These are phyloP conservation scores for Rhodamnia rubescens DNA, from an alignment of 345 rosid genomes.

Conservation along the genomic window DNA sequence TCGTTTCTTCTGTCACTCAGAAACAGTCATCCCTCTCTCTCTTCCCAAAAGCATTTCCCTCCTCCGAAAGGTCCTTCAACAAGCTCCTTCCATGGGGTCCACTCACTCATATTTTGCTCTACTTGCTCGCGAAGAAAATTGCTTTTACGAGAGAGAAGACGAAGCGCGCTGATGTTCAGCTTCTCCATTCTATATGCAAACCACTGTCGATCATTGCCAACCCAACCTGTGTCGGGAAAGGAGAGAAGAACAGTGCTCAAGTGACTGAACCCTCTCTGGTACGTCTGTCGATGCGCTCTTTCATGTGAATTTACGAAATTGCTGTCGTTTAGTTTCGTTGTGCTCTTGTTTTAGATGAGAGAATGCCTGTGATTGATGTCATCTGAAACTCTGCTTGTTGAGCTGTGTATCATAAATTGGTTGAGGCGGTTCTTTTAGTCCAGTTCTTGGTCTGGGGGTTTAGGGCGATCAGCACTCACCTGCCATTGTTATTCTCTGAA, in stretches of 20 bases:
- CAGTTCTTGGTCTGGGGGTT: neutral
- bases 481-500: neutral
- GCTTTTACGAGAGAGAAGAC: neutral
- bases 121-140: neutral
- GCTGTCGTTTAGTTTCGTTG: neutral
- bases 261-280: neutral
- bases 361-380: too few species aligned
- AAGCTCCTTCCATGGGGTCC: neutral
- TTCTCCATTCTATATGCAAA: neutral
- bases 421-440: neutral
- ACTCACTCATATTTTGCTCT: too few species aligned
- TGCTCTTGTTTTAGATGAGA: too few species aligned
- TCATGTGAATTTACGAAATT: neutral
- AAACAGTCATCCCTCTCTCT: neutral
- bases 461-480: neutral
- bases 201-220: neutral
- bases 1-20: neutral
- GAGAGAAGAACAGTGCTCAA: neutral
- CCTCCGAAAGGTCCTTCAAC: neutral
- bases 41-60: neutral
- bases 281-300: neutral
- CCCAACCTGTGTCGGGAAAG: neutral
- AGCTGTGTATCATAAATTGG: neutral
- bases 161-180: neutral
- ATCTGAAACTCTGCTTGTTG: neutral